Base-by-base conservation (phyloP, 2,329 filamentous ascomycete genomes). In the Dactylellina haptotyla region DNA sequence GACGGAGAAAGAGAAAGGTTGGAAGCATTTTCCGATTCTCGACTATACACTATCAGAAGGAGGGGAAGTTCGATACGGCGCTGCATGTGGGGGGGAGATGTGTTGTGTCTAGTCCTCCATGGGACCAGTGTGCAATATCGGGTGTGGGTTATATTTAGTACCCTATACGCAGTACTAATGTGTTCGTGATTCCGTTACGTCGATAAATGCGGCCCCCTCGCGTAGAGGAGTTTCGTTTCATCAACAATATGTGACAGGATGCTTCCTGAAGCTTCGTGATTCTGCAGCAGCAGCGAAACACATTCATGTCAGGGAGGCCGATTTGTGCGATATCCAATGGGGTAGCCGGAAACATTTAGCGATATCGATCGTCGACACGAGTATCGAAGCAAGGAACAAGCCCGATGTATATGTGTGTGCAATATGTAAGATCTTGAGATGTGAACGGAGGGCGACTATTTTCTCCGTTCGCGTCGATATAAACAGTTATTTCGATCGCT, bases 71-170 rank as follows among this genome's bases (percentile, higher is more conserved):
- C n/a, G n/a, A n/a, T n/a, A n/a, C n/a, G n/a, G n/a, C n/a, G n/a
- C n/a, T n/a, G n/a, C n/a, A n/a, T n/a, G n/a, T n/a, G 32, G 32
- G 32, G 46, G 48, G 59, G 61, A 32, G 43, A 65, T 57, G 61
- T 65, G 61, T 65, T 65, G 61, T 20, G 50, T 30, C 61, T 65
- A 26, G 59, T 64, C 59, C 46, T 14, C 48, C 32, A 53, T 20
- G 18, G 45, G 18, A n/a, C 37, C 18, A 6, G 41, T n/a, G n/a
- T n/a, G n/a, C n/a, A n/a, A 46, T n/a, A 32, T 64, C 48, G 25
- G 26, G 20, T n/a, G 16, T 26, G 20, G 34, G 46, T 45, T 64
- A 64, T 64, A 54, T 54, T 54, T 64, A 64, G 59, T 37, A 45
- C 34, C 46, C 30, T 10, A 45, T 4, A 14, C n/a, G n/a, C n/a